Evolutionary conservation across 495 filamentous ascomycete genomes (phyloP).

Genomic region (Penicillium pulvis): DNA sequence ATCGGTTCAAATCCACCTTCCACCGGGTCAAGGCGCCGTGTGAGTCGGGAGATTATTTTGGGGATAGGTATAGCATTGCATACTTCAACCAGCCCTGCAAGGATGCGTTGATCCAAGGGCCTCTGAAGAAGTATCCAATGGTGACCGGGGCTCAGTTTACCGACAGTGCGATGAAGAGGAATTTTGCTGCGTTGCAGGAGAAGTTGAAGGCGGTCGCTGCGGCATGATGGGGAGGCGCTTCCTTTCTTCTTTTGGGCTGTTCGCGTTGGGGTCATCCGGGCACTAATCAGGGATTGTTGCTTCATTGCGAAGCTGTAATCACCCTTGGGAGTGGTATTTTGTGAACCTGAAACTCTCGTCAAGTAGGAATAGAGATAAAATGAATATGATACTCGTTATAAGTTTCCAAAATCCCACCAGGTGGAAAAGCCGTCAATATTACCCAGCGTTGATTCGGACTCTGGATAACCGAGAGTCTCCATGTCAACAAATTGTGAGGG

Average conservation of each 20-base stretch:
- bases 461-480: conserved; percentile 40
- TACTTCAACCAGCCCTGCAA: conserved; percentile 67
- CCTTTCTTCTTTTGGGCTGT: background rate
- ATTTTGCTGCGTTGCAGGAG: conserved; percentile 48
- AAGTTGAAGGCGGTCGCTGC: conserved; percentile 25
- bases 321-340: conserved; percentile 4
- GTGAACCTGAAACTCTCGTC: conserved; percentile 21
- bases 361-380: conserved; percentile 25
- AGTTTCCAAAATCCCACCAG: conserved; percentile 50
- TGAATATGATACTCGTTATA: conserved; percentile 35
- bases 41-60: conserved; percentile 55
- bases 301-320: background rate
- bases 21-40: conserved; percentile 63
- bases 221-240: conserved; percentile 9
- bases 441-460: conserved; percentile 33
- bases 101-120: conserved; percentile 61
- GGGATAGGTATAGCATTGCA: conserved; percentile 62
- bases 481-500: conserved; percentile 43
- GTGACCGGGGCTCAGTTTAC: conserved; percentile 62
- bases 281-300: conserved; percentile 12
- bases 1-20: conserved; percentile 67
- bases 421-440: conserved; percentile 42
- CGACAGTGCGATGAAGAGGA: conserved; percentile 57
- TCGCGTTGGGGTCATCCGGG: conserved; percentile 22
- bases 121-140: conserved; percentile 60